Evolutionary conservation across 495 filamentous ascomycete species (phyloP).

Genomic region (Thozetella sp.): DNA sequence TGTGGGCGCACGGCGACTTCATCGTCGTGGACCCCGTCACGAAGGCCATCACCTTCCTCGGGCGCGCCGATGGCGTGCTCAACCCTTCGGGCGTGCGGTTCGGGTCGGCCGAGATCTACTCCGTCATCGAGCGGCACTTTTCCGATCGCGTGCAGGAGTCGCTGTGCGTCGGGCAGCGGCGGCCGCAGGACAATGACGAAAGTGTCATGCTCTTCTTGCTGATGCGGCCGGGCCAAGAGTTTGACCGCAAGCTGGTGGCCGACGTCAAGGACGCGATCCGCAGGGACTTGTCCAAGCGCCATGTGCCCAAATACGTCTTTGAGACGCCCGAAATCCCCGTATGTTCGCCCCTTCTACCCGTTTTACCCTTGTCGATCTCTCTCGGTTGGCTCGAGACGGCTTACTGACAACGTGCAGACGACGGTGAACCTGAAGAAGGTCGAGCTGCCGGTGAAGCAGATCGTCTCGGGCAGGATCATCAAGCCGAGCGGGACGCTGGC

Average conservation of each 20-base stretch:
- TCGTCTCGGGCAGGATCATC: slow-evolving; percentile 73
- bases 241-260: slow-evolving; percentile 56
- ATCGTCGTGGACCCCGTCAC: slow-evolving; percentile 70
- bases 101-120: slow-evolving; percentile 81
- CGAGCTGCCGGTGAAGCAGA: slow-evolving; percentile 83
- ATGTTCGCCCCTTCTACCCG: slow-evolving; percentile 30
- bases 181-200: slow-evolving; percentile 71
- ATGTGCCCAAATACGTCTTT: slow-evolving; percentile 79
- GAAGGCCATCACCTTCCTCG: slow-evolving; percentile 66
- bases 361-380: slow-evolving; percentile 1
- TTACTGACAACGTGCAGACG: slow-evolving; percentile 47
- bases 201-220: slow-evolving; percentile 74
- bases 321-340: slow-evolving; percentile 81
- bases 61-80: slow-evolving; percentile 86
- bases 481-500: slow-evolving; percentile 77
- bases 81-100: slow-evolving; percentile 89
- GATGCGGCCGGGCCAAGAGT: slow-evolving; percentile 63
- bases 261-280: slow-evolving; percentile 65
- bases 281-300: slow-evolving; percentile 65
- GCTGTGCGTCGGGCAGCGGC: slow-evolving; percentile 74
- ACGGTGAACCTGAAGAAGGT: slow-evolving; percentile 88
- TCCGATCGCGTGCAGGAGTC: slow-evolving; percentile 61
- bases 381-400: background rate
- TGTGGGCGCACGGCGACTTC: slow-evolving; percentile 85
- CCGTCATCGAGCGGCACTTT: slow-evolving; percentile 69